Evolutionary conservation across 2,329 filamentous ascomycete species (phyloP), one percentile per base, ranked within the genome.

Genomic region (Fusarium mexicanum): DNA sequence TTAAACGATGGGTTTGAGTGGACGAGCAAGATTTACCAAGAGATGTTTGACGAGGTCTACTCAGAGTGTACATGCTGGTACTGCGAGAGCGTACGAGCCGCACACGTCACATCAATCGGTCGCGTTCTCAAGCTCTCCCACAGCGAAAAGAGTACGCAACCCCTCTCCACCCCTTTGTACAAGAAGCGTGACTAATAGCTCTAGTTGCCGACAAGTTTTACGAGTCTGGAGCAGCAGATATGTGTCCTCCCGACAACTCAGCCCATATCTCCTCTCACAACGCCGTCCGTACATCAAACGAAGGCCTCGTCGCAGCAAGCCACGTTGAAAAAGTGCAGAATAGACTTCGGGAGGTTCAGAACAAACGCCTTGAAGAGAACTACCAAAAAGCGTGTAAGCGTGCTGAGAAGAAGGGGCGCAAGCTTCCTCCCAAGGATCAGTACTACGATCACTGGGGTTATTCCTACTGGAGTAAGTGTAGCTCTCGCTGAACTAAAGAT

Each of bases 41-140:
- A 89, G 35, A 81, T 84, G 20, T 95, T 89, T 74, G 83, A 85
- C 22, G 88, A 91, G 58, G 87, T 93, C 9, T 97, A 95, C 80
- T 91, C 89, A 3, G 91, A 93, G 80, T 96, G 93, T 77, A 93
- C 90, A 1, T 95, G 93, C 81, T 95, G 93, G 93, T 94, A 95
- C 80, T 97, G 94, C 82, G 94, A 96, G 81, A 87, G 84, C 44
- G 74, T 79, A 5, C 61, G 63, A n/a, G 65, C 71, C 1, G 68
- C 40, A 84, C 89, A 91, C 76, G 85, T 89, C 5, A 86, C 85
- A 17, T 79, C 83, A 4, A 73, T 88, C 5, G 84, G 83, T 8
- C 83, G 83, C 24, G 75, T 86, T 4, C 82, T 91, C 22, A 84
- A 85, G 11, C 75, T 85, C 12, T 86, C 85, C 2, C 84, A 81